Evolutionary conservation across 495 filamentous ascomycete genomes (phyloP).

Genomic region (Penicillium roqueforti): DNA sequence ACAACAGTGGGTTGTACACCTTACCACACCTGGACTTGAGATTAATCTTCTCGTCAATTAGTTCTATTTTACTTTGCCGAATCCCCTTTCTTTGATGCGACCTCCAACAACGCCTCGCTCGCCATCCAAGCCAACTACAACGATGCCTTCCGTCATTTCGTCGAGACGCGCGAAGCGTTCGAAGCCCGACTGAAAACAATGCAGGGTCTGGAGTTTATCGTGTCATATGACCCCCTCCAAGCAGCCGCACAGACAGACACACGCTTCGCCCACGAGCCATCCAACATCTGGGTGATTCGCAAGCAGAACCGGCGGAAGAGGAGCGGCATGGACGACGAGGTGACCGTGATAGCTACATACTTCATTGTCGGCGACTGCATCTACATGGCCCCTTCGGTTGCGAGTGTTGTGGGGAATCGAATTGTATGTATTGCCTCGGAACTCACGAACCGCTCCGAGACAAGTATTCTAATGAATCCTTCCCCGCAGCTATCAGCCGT

Average conservation of each 20-base stretch:
- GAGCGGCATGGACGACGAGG: slow-evolving; percentile 57
- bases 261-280: slow-evolving; percentile 47
- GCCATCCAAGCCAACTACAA: slow-evolving; percentile 73
- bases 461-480: slow-evolving; percentile 30
- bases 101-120: slow-evolving; percentile 80
- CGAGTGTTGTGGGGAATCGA: slow-evolving; percentile 69
- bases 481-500: slow-evolving; percentile 52
- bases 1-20: slow-evolving; percentile 38
- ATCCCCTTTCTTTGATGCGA: slow-evolving; percentile 87
- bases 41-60: slow-evolving; percentile 5
- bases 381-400: slow-evolving; percentile 82
- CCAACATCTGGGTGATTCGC: slow-evolving; percentile 85
- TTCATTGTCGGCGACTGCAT: slow-evolving; percentile 82
- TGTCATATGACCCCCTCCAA: slow-evolving; percentile 64
- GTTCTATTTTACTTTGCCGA: slow-evolving; percentile 87
- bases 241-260: slow-evolving; percentile 61
- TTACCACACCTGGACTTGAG: neutral
- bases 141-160: slow-evolving; percentile 56
- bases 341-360: slow-evolving; percentile 71
- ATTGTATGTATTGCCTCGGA: slow-evolving; percentile 51
- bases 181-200: slow-evolving; percentile 71
- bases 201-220: slow-evolving; percentile 78
- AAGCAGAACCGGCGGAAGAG: slow-evolving; percentile 73
- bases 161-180: slow-evolving; percentile 70
- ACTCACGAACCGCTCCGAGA: slow-evolving; percentile 19